Base-by-base conservation (phyloP, 495 filamentous ascomycete genomes). In the Xylaria intraflava region DNA sequence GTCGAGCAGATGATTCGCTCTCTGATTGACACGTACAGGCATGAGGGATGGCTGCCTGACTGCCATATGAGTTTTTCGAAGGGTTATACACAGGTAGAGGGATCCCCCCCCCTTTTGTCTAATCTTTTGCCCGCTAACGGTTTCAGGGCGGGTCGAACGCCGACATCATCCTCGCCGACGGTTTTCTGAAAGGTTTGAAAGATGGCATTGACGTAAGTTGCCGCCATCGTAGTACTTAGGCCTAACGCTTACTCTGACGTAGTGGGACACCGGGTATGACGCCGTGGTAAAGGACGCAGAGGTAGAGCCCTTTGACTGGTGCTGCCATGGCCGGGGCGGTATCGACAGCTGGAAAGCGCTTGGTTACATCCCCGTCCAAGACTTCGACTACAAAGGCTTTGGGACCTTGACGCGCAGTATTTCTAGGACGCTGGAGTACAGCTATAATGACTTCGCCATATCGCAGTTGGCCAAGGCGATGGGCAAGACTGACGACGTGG, bases 241-340 rank as follows among this genome's bases (percentile, higher is more conserved):
- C 4, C 20, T 4, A 1, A 6, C 40, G 45, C 41, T 55, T 19
- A 48, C 33, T 3, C 20, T 38, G 11, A 30, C 11, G 10, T 45
- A 74, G 72, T 90, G 86, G 85, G 70, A 76, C 10, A 77, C 76
- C n/a, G 87, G 83, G 0, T 89, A 86, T 56, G 78, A 83, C 49
- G 87, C 87, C 2, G 77, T 91, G 0, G 77, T 88, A 16, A 84
- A 86, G 52, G 86, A 91, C 53, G 87, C 87, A 14, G 86, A 90
- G 62, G 74, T 83, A 8, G 86, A 90, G 60, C 85, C 86, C 1
- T 69, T 69, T 45, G 80, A 88, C 61, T 90, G 87, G 87, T 78
- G 78, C 47, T 77, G 83, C 17, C 72, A 89, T 62, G 87, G 87
- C 14, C 77, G 85, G 3, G 85, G 85, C 14, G 84, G 85, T 0